phyloP scores from a whole-genome alignment of 495 filamentous ascomycete species.

The Aspergillus affinis region DNA sequence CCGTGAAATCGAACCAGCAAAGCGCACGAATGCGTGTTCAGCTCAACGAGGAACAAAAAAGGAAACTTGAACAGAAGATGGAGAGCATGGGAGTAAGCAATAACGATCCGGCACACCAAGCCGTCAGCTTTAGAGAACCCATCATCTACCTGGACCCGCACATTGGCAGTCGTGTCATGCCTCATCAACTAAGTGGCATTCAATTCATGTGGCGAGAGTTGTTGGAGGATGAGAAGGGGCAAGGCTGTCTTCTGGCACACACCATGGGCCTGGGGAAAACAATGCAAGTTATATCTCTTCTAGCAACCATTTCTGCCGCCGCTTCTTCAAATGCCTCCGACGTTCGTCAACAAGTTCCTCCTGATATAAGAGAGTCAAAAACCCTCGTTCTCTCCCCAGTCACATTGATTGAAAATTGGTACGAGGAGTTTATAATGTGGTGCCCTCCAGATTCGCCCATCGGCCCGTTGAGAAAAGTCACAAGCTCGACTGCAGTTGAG shows the following conservation, averaged over 20 bases:
- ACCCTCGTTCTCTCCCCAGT: conserved; percentile 77
- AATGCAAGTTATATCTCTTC: conserved; percentile 80
- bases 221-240: conserved; percentile 53
- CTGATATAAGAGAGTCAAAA: conserved; percentile 56
- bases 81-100: conserved; percentile 41
- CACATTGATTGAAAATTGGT: conserved; percentile 77
- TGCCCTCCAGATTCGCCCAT: conserved; percentile 46
- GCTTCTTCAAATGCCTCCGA: conserved; percentile 54
- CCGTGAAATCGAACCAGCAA: conserved; percentile 47
- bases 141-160: conserved; percentile 52
- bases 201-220: conserved; percentile 90
- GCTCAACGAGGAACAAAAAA: conserved; percentile 50
- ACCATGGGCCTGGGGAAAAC: conserved; percentile 96
- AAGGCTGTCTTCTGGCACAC: conserved; percentile 85
- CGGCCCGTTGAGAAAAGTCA: conserved; percentile 53
- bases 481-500: conserved; percentile 19
- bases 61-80: conserved; percentile 42
- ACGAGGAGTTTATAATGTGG: conserved; percentile 74
- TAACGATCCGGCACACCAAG: conserved; percentile 47
- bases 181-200: conserved; percentile 68
- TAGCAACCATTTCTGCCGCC: conserved; percentile 70
- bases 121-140: conserved; percentile 69
- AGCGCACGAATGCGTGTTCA: conserved; percentile 41
- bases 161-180: conserved; percentile 51
- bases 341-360: conserved; percentile 65